Conservation (phyloP, 352 stramenopile species). For the Phytophthora multivora region DNA sequence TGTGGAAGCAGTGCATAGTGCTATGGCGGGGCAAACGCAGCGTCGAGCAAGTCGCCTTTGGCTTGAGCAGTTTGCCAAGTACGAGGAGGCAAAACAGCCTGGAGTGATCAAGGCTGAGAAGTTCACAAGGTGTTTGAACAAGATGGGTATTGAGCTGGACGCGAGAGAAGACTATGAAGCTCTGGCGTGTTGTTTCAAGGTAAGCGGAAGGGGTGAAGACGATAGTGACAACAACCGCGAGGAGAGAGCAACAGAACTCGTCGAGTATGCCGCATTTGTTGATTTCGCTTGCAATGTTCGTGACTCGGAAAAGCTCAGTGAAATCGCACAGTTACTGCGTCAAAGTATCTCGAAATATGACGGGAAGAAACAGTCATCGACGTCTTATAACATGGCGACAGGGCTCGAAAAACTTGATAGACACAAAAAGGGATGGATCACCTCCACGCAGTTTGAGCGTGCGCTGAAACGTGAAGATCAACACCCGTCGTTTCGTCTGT, state of each 20-base stretch:
- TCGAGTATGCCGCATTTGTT: constrained; percentile 65
- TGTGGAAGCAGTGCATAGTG: constrained; percentile 60
- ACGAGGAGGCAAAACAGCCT: constrained; percentile 43
- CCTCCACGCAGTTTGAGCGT: constrained; percentile 44
- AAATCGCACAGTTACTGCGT: constrained; percentile 53
- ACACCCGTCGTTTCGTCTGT: constrained; percentile 46
- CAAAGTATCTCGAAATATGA: constrained; percentile 55
- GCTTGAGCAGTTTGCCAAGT: constrained; percentile 54
- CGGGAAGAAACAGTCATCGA: constrained; percentile 48
- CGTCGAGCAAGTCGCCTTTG: constrained; percentile 47
- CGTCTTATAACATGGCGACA: constrained; percentile 48
- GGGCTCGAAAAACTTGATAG: constrained; percentile 63
- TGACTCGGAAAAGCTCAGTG: constrained; percentile 65
- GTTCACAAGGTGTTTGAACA: constrained; percentile 68
- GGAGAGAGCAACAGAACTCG: constrained; percentile 17
- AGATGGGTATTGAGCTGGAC: constrained; percentile 57
- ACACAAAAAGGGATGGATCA: constrained; percentile 57
- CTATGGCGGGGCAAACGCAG: constrained; percentile 49
- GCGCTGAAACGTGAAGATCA: constrained; percentile 31
- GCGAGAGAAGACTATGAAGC: constrained; percentile 37
- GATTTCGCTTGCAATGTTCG: constrained; percentile 74
- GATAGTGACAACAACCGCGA: constrained; percentile 19
- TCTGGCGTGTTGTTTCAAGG: constrained; percentile 49
- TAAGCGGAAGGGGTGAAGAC: not conserved
- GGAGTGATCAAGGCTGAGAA: constrained; percentile 39